Evolutionary conservation across 495 filamentous ascomycete species (phyloP), one percentile per base, ranked within the genome.

Genomic region (Aspergillus bertholletiae): DNA sequence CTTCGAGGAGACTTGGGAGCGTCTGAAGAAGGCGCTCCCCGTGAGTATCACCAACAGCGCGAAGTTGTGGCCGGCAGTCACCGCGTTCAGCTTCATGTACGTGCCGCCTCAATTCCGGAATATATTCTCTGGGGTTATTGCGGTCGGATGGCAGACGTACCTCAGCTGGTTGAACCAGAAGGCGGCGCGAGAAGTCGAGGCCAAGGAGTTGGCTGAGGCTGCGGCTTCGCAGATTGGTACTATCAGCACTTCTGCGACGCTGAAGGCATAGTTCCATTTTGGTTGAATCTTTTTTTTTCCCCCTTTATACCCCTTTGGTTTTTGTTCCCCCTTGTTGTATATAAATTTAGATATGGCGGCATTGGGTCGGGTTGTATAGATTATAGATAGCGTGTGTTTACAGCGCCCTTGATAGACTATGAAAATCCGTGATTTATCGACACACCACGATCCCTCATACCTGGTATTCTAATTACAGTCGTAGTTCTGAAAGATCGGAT

Each of bases 61-160:
- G 61, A 96, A 96, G 76, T 72, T 97, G 13, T 97, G 92, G 92
- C 92, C 92, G 0, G 84, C 84, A 2, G 90, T 96, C 23, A 94
- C 87, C 4, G 90, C 90, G 1, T 85, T 96, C 68, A 93, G 78
- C 67, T 96, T 96, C 62, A 87, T 89, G 47, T 93, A 90, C 63
- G 75, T 97, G 17, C 83, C 84, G 24, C 70, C 90, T 21, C 83
- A 92, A 66, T 92, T 87, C 64, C 78, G 92, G 46, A 87, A 82
- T 49, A 74, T 96, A 8, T 92, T 96, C 66, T 83, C 87, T 0
- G 92, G 81, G 6, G 68, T 82, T 13, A 80, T 92, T 61, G 91
- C 89, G 2, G 85, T 96, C 43, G 88, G 89, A 1, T 97, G 92
- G 92, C 92, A 96, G 73, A 89, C 88, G 3, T 97, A 97, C 77